A percentile compares a stretch with the other conserved stretches of the same genome.
Evolutionary conservation across 2,329 filamentous ascomycete genomes (phyloP).

Genomic region (Sporothrix globosa): DNA sequence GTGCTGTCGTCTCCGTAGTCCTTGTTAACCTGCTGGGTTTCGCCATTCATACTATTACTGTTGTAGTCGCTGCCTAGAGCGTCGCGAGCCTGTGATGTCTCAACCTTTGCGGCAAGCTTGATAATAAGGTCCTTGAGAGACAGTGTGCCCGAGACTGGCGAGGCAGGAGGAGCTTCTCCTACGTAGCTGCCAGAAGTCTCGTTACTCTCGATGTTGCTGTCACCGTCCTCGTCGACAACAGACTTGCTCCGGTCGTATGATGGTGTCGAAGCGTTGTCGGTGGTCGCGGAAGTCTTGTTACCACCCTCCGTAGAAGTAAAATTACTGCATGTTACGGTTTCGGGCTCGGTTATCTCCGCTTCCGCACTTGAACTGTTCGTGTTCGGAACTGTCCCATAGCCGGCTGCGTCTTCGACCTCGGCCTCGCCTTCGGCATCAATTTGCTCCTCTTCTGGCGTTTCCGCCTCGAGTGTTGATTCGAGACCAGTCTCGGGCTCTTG

Average conservation of each 20-base stretch:
- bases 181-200: not conserved
- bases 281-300: not conserved
- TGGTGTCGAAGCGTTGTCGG: conserved; percentile 34
- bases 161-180: conserved; percentile 10
- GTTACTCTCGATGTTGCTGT: not conserved
- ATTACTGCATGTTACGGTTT: not conserved
- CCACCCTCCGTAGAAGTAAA: not conserved
- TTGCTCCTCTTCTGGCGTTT: not conserved
- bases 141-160: conserved; percentile 34
- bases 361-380: not conserved
- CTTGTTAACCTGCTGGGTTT: conserved; percentile 33
- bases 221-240: not conserved
- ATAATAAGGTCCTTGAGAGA: conserved; percentile 56
- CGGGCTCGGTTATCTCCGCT: not conserved
- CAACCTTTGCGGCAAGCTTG: conserved; percentile 53
- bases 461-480: not conserved
- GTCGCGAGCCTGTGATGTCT: conserved; percentile 40
- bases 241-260: not conserved
- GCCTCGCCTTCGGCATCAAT: conserved; percentile 33
- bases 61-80: not conserved
- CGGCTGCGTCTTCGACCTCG: conserved; percentile 33
- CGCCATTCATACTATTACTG: not conserved
- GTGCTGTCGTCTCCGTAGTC: conserved; percentile 33
- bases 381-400: not conserved
- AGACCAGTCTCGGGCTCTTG: conserved; percentile 29